These are phyloP conservation scores for Globisporangium solare DNA, from an alignment of 352 stramenopile genomes.

Conservation along the genomic window DNA sequence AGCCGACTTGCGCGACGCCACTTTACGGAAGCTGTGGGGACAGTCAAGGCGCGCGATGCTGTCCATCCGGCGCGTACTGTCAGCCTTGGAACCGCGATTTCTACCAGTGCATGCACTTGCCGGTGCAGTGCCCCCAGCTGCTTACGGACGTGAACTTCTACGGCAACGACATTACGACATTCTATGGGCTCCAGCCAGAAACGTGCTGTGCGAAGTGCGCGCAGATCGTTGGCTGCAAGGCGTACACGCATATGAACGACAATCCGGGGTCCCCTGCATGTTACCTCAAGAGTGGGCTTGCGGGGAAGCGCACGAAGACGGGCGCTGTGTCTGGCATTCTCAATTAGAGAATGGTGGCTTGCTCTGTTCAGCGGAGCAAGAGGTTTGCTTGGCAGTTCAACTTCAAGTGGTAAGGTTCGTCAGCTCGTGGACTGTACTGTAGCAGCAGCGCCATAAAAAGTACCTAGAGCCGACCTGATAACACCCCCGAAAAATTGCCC, in stretches of 20 bases:
- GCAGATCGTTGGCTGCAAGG: conserved; percentile 17
- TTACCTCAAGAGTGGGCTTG: conserved; percentile 25
- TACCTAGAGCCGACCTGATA: no score
- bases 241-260: conserved; percentile 22
- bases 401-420: no score
- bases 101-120: conserved; percentile 35
- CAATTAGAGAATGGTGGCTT: no score
- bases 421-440: no score
- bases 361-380: no score
- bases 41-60: conserved; percentile 21
- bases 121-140: conserved; percentile 28
- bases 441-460: no score
- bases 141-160: conserved; percentile 30
- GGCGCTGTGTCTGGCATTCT: no score
- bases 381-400: no score
- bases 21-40: conserved; percentile 20
- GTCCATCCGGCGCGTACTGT: conserved; percentile 34
- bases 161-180: conserved; percentile 27
- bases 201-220: conserved; percentile 24
- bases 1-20: conserved; percentile 12
- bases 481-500: no score
- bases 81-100: conserved; percentile 27
- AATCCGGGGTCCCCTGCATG: conserved; percentile 12
- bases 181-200: conserved; percentile 19
- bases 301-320: not conserved